Base-by-base conservation (phyloP, 2,329 filamentous ascomycete species). In the Sordariomycetes sp. region DNA sequence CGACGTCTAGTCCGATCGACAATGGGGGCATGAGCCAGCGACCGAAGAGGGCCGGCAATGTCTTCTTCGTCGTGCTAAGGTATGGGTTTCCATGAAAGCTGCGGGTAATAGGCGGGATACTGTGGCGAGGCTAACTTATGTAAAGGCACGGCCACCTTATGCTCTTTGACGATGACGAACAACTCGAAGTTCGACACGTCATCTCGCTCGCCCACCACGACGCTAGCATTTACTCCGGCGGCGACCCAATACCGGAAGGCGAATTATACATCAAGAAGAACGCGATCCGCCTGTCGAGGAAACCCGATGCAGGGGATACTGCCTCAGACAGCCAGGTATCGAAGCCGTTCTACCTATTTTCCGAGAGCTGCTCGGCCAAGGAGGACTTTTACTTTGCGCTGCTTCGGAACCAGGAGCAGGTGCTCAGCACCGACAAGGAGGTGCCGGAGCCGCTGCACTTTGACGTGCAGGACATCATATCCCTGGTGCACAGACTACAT, bases 351-450 rank as follows among this genome's bases (percentile, higher is more conserved):
- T 97, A 85, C 66, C 76, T 99, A 4, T 99, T 97, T 70, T 95
- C 89, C 0, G 90, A 97, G 62, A 96, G 95, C 65, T 89, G 89
- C 68, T 96, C 91, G 0, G 90, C 94, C 53, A 99, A 99, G 69
- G 94, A 99, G 70, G 94, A 99, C 68, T 97, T 99, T 71, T 99
- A 99, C 69, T 92, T 96, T 70, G 88, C 92, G 13, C 76, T 99
- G 63, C 76, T 99, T 45, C 84, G 85, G 64, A 95, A 91, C 61
- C 88, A 95, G 67, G 85, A 90, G 62, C 84, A 86, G 64, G 79
- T 80, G 17, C 76, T 82, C 58, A 35, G 52, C 32, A 5, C 52
- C 22, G 74, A 75, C 24, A 74, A 78, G 57, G 74, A 76, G 22
- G 61, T 57, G 15, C 60, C 63, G 2, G 79, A 84, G 1, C 90